Conservation (phyloP, 2,329 filamentous ascomycete species). For the Aspergillus caelatus region DNA sequence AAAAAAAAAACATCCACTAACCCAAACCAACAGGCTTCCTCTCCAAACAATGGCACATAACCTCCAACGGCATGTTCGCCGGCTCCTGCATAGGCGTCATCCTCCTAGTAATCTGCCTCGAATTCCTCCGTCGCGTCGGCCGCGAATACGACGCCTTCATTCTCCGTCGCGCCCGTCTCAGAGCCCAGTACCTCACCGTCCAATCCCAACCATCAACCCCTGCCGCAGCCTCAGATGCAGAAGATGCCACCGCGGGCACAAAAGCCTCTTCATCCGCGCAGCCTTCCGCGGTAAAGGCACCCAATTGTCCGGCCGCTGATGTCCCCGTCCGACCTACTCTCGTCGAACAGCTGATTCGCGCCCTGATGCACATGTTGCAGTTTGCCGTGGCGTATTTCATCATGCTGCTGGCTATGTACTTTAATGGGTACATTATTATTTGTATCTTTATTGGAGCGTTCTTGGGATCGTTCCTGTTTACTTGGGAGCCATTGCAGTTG, state of each 20-base stretch:
- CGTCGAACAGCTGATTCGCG: conserved; percentile 67
- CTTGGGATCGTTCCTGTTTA: conserved; percentile 72
- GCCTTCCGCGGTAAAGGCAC: background rate
- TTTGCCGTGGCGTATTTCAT: conserved; percentile 78
- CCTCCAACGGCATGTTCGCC: conserved; percentile 71
- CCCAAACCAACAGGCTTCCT: conserved; percentile 61
- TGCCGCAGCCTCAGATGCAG: background rate
- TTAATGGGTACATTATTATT: conserved; percentile 75
- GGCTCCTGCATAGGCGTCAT: conserved; percentile 79
- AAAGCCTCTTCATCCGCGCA: background rate
- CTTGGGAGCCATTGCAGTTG: conserved; percentile 59
- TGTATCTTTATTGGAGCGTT: conserved; percentile 78
- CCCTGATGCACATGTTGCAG: conserved; percentile 68
- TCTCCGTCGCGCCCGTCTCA: conserved; percentile 52
- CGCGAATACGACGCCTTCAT: conserved; percentile 75
- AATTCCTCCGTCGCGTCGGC: conserved; percentile 69
- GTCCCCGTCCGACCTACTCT: conserved; percentile 58
- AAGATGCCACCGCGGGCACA: background rate
- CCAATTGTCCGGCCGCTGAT: background rate
- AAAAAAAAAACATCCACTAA: background rate
- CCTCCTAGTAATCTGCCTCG: conserved; percentile 71
- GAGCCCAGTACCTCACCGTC: conserved; percentile 25
- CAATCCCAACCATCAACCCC: background rate
- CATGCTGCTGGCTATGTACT: conserved; percentile 71
- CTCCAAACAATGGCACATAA: conserved; percentile 69